Base-by-base conservation (phyloP, 2,329 filamentous ascomycete species). In the Plectosphaerella plurivora region DNA sequence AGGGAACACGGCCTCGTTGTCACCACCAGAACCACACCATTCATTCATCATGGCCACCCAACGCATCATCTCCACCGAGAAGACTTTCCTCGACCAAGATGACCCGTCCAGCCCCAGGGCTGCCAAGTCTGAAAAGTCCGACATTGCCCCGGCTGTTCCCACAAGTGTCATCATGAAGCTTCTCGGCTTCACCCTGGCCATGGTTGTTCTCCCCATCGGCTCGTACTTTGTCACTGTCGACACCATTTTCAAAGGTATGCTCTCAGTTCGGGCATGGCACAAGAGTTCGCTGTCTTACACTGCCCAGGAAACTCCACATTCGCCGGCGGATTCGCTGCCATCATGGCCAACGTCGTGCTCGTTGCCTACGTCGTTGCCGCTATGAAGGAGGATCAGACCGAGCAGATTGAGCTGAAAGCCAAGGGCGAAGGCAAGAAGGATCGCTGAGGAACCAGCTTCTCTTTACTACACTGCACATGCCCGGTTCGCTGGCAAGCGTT, bases 331-430 rank as follows among this genome's bases (percentile, higher is more conserved):
- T 75, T 88, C 35, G 94, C 94, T 2, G 94, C 94, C 18, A 73
- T 97, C 49, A 84, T 95, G 68, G 94, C 94, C 12, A 99, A 99
- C 62, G 81, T 95, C 2, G 91, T 99, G 4, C 75, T 99, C 49
- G 81, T 97, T 53, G 84, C 81, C n/a, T 99, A 97, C 69, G 83
- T 97, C 44, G 74, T 97, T 52, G 90, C 96, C 18, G 94, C 94
- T 4, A 92, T 96, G 81, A 85, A 81, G 55, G 94, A 99, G 68
- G 94, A 97, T 64, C 73, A 81, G 59, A 72, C 73, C 3, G 77
- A 77, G 24, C 69, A 70, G 58, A 52, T 63, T 20, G 74, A 65
- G 11, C 71, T 80, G 16, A 70, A 72, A 58, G 55, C 64, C 36
- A 72, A 72, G 60, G 63, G 64, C 41, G 72, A 76, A 51, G 67